Evolutionary conservation across 148 eudicot genomes (phyloP).

Genomic region (Rhododendron henanense): DNA sequence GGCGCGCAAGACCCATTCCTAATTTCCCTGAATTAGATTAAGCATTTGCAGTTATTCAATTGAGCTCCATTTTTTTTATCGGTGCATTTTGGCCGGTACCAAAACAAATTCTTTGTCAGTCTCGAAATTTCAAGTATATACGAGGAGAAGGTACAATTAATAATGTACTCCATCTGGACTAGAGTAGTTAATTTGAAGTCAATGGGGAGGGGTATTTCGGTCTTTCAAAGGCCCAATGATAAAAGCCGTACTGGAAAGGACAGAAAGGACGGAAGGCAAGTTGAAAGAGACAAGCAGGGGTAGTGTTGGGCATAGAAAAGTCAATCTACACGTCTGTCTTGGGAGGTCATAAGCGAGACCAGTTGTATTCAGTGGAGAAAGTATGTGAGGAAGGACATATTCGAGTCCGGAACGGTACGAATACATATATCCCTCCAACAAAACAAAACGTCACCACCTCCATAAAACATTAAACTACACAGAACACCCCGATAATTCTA

Average conservation of each 20-base stretch:
- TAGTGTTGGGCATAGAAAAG: conserved; percentile 8
- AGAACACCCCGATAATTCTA: neutral
- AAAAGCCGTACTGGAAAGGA: conserved; percentile 69
- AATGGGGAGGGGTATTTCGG: conserved; percentile 18
- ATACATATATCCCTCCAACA: neutral
- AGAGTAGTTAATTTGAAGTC: neutral
- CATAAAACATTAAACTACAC: neutral
- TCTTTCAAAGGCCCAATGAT: conserved; percentile 10
- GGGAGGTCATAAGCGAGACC: conserved; percentile 21
- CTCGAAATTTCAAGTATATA: too few species aligned
- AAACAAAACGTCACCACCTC: neutral
- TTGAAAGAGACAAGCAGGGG: conserved; percentile 18
- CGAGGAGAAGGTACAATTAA: neutral
- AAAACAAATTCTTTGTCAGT: too few species aligned
- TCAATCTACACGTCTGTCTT: neutral
- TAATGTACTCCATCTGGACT: neutral
- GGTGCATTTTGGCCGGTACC: too few species aligned
- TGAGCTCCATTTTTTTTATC: too few species aligned
- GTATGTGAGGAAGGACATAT: conserved; percentile 60
- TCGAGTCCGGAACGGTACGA: conserved; percentile 44
- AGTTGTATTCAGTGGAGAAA: conserved; percentile 48
- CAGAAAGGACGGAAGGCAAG: conserved; percentile 36
- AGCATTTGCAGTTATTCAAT: too few species aligned
- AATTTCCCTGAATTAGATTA: too few species aligned
- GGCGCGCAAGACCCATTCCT: too few species aligned